Evolutionary conservation across 805 yeast species (phyloP).

Genomic region (Schwanniomyces sp.): DNA sequence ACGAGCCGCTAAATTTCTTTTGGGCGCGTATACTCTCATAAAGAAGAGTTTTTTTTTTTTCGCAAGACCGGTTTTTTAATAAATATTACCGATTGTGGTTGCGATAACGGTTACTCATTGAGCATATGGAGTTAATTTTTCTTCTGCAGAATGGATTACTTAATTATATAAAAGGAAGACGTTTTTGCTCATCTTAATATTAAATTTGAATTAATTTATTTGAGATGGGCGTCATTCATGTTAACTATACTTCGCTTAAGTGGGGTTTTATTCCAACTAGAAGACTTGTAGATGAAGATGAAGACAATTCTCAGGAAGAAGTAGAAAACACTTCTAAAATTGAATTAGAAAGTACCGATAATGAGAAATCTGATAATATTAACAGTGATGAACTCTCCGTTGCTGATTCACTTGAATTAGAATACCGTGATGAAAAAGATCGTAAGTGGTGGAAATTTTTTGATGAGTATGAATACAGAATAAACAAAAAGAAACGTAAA

Average conservation of each 20-base stretch:
- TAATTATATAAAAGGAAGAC: neutral
- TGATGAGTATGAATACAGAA: slow-evolving; percentile 57
- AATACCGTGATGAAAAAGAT: slow-evolving; percentile 24
- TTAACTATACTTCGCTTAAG: slow-evolving; percentile 15
- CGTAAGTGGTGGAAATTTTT: slow-evolving; percentile 25
- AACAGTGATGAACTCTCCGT: neutral
- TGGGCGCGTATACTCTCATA: no score
- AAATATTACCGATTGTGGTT: neutral
- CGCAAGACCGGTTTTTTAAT: neutral
- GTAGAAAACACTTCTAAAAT: neutral
- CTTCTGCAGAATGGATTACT: neutral
- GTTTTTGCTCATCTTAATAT: neutral
- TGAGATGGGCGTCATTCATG: neutral
- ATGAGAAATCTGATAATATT: neutral
- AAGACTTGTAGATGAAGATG: slow-evolving; percentile 33
- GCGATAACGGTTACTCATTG: neutral
- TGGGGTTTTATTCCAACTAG: slow-evolving; percentile 37
- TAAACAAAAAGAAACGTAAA: slow-evolving; percentile 21
- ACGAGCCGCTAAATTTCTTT: no score
- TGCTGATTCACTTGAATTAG: slow-evolving; percentile 7
- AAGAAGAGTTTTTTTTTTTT: neutral
- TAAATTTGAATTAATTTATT: neutral
- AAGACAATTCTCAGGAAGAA: neutral
- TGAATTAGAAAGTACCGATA: neutral
- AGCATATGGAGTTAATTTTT: neutral